phyloP scores from a whole-genome alignment of 768 basidiomycete genomes.

The Pluteus cervinus region DNA sequence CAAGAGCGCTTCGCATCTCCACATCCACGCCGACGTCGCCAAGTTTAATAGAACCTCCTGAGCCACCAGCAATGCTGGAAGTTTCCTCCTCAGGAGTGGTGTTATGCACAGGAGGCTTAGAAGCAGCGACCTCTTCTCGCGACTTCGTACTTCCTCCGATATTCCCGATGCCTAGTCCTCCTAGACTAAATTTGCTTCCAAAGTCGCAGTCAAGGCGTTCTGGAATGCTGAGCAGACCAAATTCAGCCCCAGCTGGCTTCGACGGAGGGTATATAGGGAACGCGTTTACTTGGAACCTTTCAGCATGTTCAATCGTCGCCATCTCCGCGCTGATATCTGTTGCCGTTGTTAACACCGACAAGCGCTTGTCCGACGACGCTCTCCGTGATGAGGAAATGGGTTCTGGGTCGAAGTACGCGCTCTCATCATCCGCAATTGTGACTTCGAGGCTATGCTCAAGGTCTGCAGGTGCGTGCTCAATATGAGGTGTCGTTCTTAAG shows the following conservation, averaged over 20 bases:
- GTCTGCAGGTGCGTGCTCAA: neutral
- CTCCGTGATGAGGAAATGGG: neutral
- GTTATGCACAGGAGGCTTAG: conserved; percentile 6
- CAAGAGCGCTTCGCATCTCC: conserved; percentile 71
- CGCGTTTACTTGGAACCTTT: conserved; percentile 28
- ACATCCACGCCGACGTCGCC: conserved; percentile 53
- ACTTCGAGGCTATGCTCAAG: neutral
- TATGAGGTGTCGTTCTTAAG: neutral
- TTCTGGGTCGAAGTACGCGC: neutral
- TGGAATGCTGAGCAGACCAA: conserved; percentile 20
- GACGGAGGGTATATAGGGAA: conserved; percentile 11
- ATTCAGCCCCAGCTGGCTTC: conserved; percentile 22
- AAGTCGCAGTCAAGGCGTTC: conserved; percentile 36
- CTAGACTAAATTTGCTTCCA: conserved; percentile 40
- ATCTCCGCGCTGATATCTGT: conserved; percentile 44
- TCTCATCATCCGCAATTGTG: neutral
- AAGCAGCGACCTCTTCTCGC: conserved; percentile 5
- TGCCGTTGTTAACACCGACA: conserved; percentile 32
- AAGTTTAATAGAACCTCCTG: conserved; percentile 21
- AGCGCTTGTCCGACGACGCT: conserved; percentile 15
- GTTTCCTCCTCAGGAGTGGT: conserved; percentile 3
- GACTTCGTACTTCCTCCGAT: conserved; percentile 13
- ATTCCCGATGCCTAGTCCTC: conserved; percentile 25
- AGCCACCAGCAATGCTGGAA: conserved; percentile 5
- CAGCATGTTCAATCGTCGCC: conserved; percentile 42